Evolutionary conservation across 2,329 filamentous ascomycete genomes (phyloP).

Genomic region (Cladosporium sp.): DNA sequence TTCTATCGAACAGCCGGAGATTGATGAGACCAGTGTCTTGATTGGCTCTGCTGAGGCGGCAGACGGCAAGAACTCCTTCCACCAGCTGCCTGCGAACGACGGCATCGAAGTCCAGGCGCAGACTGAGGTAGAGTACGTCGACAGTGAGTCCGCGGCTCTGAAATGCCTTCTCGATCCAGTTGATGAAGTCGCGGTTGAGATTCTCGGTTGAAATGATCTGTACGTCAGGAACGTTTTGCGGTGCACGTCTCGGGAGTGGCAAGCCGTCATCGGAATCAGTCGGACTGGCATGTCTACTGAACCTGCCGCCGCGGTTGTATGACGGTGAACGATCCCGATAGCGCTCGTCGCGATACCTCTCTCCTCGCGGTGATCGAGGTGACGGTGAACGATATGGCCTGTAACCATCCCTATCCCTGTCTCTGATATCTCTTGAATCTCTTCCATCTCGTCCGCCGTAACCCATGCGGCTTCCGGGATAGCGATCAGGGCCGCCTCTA

Average conservation of each 20-base stretch:
- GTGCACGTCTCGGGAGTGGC: slow-evolving; percentile 67
- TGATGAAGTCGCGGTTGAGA: slow-evolving; percentile 72
- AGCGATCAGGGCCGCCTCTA: slow-evolving; percentile 34
- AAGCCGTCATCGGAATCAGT: slow-evolving; percentile 57
- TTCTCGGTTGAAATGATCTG: slow-evolving; percentile 74
- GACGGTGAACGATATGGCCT: slow-evolving; percentile 42
- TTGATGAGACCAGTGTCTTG: slow-evolving; percentile 70
- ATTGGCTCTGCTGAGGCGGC: slow-evolving; percentile 65
- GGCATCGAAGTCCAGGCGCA: slow-evolving; percentile 68
- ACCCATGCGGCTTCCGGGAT: slow-evolving; percentile 1
- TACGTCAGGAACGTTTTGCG: slow-evolving; percentile 77
- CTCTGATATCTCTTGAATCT: slow-evolving; percentile 35
- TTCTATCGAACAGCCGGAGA: slow-evolving; percentile 80
- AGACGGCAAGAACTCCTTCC: slow-evolving; percentile 82
- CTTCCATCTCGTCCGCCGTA: slow-evolving; percentile 50
- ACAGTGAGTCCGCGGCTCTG: slow-evolving; percentile 64
- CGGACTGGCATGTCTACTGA: slow-evolving; percentile 46
- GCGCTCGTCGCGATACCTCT: slow-evolving; percentile 26
- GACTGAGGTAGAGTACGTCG: slow-evolving; percentile 74
- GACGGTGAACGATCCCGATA: slow-evolving; percentile 31
- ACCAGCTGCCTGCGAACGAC: slow-evolving; percentile 81
- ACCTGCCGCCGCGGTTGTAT: slow-evolving; percentile 39
- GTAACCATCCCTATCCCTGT: slow-evolving; percentile 54
- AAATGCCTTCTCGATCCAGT: slow-evolving; percentile 76
- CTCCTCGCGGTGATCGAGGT: slow-evolving; percentile 25